phyloP scores from a whole-genome alignment of 2,329 filamentous ascomycete species.

The Chlorencoelia australis region DNA sequence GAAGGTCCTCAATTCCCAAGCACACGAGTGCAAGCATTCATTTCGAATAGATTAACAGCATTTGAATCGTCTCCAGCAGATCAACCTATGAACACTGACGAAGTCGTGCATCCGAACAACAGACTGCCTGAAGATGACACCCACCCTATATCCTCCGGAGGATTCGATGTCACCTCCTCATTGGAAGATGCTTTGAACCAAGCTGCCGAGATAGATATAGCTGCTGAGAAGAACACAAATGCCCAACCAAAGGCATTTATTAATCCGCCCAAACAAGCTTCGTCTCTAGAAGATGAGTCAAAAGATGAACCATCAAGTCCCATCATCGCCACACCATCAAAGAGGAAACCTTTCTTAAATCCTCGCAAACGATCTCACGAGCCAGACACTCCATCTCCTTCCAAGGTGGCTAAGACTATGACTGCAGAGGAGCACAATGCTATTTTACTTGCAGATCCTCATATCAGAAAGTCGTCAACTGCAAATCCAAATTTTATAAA shows the following conservation, averaged over 20 bases:
- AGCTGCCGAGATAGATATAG: constrained; percentile 5
- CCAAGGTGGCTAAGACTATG: constrained; percentile 32
- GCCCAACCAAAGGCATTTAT: too few relatives aligned
- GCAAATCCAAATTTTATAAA: constrained; percentile 89
- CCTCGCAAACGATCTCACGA: constrained; percentile 11
- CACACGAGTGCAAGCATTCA: constrained; percentile 10
- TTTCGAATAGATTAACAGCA: constrained; percentile 7
- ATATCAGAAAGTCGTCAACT: constrained; percentile 77
- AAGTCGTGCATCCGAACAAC: not conserved
- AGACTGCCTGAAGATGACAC: constrained; percentile 3
- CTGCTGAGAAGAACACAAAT: too few relatives aligned
- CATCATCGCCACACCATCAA: too few relatives aligned
- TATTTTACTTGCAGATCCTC: constrained; percentile 70
- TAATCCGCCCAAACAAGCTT: too few relatives aligned
- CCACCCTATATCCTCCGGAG: constrained; percentile 13
- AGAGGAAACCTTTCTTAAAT: not conserved
- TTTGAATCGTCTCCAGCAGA: constrained; percentile 6
- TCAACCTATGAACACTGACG: constrained; percentile 3
- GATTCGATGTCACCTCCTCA: constrained; percentile 25
- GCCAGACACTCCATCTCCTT: constrained; percentile 8
- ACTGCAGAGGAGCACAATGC: constrained; percentile 93
- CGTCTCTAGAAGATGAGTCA: too few relatives aligned
- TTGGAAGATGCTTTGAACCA: constrained; percentile 25
- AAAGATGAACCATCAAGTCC: not conserved
- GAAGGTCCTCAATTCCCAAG: constrained; percentile 28